phyloP scores from a whole-genome alignment of 2,329 filamentous ascomycete genomes.

The Trichoderma atroviride region DNA sequence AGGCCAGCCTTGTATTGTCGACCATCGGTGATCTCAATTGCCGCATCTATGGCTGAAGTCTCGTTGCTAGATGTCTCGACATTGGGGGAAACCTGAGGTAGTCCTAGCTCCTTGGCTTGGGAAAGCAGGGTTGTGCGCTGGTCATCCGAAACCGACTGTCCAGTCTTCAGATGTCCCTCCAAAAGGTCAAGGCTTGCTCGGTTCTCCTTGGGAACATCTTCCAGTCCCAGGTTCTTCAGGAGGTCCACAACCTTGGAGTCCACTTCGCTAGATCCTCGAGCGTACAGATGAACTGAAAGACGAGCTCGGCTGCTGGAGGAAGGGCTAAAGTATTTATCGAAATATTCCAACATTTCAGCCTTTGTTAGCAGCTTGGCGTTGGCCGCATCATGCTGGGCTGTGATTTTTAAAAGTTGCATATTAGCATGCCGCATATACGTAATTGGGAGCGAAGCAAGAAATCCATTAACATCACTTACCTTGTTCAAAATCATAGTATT shows the following conservation, averaged over 20 bases:
- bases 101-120: conserved; percentile 48
- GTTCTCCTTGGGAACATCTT: conserved; percentile 46
- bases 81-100: conserved; percentile 40
- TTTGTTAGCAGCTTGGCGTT: conserved; percentile 76
- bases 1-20: conserved; percentile 78
- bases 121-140: conserved; percentile 54
- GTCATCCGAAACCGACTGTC: conserved; percentile 52
- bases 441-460: not conserved
- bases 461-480: conserved; percentile 56
- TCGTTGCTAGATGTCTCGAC: conserved; percentile 45
- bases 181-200: conserved; percentile 54
- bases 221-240: conserved; percentile 42
- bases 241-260: conserved; percentile 49
- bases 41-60: conserved; percentile 42
- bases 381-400: conserved; percentile 75
- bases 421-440: not conserved
- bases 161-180: conserved; percentile 52
- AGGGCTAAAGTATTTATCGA: conserved; percentile 73
- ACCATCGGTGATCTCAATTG: conserved; percentile 74
- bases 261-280: conserved; percentile 60
- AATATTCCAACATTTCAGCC: conserved; percentile 78
- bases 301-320: conserved; percentile 76
- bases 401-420: not conserved
- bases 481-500: conserved; percentile 87
- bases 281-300: conserved; percentile 78